phyloP scores from a whole-genome alignment of 805 yeast genomes.

The Kluyveromyces starmeri region DNA sequence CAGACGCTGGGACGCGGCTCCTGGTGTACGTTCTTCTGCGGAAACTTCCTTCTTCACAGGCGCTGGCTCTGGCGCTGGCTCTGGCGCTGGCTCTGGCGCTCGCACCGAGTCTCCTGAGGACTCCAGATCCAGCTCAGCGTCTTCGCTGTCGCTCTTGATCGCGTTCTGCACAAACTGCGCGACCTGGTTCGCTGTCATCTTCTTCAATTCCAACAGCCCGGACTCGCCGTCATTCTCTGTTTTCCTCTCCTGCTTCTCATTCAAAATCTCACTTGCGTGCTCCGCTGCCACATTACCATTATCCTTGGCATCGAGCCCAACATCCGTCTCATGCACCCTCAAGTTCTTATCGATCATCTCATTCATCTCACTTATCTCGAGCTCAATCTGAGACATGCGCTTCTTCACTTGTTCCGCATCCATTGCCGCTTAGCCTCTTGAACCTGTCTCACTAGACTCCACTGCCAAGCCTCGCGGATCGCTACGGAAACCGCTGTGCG shows the following conservation, averaged over 20 bases:
- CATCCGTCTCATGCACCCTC: constrained; percentile 3
- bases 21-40: neutral
- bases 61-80: neutral
- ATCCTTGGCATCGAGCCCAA: constrained; percentile 5
- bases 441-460: no score
- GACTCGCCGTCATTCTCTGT: neutral
- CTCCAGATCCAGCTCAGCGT: neutral
- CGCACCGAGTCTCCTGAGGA: neutral
- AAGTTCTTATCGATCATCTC: constrained; percentile 29
- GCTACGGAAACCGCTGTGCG: no score
- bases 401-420: constrained; percentile 25
- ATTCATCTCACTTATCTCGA: constrained; percentile 29
- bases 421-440: no score
- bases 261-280: neutral
- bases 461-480: no score
- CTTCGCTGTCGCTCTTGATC: constrained; percentile 1
- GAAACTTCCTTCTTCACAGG: neutral
- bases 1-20: neutral
- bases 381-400: constrained; percentile 29
- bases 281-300: constrained; percentile 1
- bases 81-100: neutral
- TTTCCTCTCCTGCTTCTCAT: neutral
- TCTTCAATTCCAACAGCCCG: constrained; percentile 2
- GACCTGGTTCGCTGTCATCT: constrained; percentile 8
- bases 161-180: constrained; percentile 8